Base-by-base conservation (phyloP, 177 flowering plant genomes). In the Telopea speciosissima region DNA sequence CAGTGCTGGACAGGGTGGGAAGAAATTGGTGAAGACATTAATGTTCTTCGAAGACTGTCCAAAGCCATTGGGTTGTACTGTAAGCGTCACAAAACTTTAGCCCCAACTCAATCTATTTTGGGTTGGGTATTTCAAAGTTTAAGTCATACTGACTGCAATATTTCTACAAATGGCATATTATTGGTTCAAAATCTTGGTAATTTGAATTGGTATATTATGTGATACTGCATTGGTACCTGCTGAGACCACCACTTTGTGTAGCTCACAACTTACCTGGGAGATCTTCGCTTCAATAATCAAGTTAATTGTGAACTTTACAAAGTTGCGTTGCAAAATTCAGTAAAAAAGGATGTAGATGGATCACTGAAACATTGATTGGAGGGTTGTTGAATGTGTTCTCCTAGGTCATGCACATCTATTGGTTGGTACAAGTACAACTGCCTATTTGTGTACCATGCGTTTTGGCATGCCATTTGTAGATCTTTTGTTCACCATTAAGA, bases 21-120 rank as follows among this genome's bases (percentile, higher is more conserved):
- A 88, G 72, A 93, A 88, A 73, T 77, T 79, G 75, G 78, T 82
- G 76, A 96, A 91, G 83, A 96, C 97, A 24, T 71, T 96, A 78
- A 96, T 93, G 99, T 90, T 79, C 71, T 90, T 96, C 74, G 99
- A 96, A 74, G 98, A 93, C 68, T 96, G 99, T 82, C 99, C 99
- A 70, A 96, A 88, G 83, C 99, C 97, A 65, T 74, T 89, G 71
- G 99, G 99, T 40, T 96, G 82, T 72, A 96, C 99, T 40, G 99
- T 96, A 87, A 91, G 96, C 86, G 24, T 63, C 26, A 16, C 24
- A 67, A 68, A 52, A 23, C 21, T 24, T 45, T 14, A 9, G 28
- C 33, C 42, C 12, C 33, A 54, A 65, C 19, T 72, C 16, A 22
- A 9, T 36, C 28, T 31, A 71, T 45, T 54, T 44, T 52, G 8